phyloP scores from a whole-genome alignment of 768 basidiomycete species.

The Suillus luteus region DNA sequence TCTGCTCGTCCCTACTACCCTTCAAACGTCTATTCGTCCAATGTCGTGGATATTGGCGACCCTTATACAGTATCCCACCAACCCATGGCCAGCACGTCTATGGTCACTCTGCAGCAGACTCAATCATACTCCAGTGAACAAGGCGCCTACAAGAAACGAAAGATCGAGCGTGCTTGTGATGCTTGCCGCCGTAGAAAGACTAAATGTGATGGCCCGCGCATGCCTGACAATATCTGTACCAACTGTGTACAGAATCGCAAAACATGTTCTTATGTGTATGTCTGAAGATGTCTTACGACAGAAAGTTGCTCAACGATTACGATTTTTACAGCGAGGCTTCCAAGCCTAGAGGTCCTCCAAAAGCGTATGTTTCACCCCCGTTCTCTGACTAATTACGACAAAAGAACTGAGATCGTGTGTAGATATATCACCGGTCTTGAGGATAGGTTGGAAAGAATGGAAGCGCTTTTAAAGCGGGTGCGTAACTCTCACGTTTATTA shows the following conservation, averaged over 20 bases:
- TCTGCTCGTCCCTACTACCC: slow-evolving; percentile 17
- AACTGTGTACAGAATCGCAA: slow-evolving; percentile 56
- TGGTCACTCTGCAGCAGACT: slow-evolving; percentile 16
- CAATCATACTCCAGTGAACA: slow-evolving; percentile 18
- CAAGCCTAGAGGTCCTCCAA: slow-evolving; percentile 66
- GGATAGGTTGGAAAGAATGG: slow-evolving; percentile 58
- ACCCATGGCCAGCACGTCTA: slow-evolving; percentile 11
- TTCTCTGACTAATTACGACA: slow-evolving; percentile 1
- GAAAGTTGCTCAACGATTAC: slow-evolving; percentile 8
- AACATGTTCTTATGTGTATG: slow-evolving; percentile 62
- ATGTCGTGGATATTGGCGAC: slow-evolving; percentile 32
- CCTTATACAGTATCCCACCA: slow-evolving; percentile 11
- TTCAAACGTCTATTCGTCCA: slow-evolving; percentile 19
- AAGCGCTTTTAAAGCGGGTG: slow-evolving; percentile 55
- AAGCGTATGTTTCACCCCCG: slow-evolving; percentile 51
- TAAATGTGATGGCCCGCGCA: slow-evolving; percentile 60
- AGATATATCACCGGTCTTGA: slow-evolving; percentile 64
- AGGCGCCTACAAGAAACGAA: slow-evolving; percentile 40
- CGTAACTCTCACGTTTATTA: slow-evolving; percentile 17
- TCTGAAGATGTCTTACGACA: slow-evolving; percentile 16
- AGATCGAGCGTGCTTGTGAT: slow-evolving; percentile 60
- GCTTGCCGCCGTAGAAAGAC: slow-evolving; percentile 59
- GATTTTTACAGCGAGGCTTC: slow-evolving; percentile 51
- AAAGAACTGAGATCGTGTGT: slow-evolving; percentile 9
- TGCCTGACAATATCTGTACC: slow-evolving; percentile 52